A percentile compares a stretch with the other conserved stretches of the same genome.
Evolutionary conservation across 192 early-diverging fungal species (phyloP).

Genomic region (Pecoramyces ruminantium): DNA sequence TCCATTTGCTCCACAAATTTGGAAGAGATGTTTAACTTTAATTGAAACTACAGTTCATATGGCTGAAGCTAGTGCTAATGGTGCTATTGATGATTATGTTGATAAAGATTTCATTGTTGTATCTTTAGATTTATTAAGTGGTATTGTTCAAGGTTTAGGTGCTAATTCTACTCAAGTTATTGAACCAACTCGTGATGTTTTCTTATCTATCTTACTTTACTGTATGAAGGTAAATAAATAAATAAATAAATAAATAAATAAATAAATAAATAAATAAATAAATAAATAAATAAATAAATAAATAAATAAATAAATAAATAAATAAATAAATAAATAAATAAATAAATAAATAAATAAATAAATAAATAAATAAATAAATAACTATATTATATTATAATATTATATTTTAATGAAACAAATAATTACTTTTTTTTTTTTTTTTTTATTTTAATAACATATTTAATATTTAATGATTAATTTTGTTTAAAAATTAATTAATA

Average conservation of each 20-base stretch:
- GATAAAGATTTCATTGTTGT: constrained; percentile 97
- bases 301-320: too few relatives aligned
- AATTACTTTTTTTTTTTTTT: too few relatives aligned
- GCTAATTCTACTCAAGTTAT: constrained; percentile 17
- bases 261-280: too few relatives aligned
- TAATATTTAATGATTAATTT: neutral
- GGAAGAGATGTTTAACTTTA: constrained; percentile 75
- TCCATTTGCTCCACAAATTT: constrained; percentile 70
- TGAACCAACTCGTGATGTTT: neutral
- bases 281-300: too few relatives aligned
- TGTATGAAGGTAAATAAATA: neutral
- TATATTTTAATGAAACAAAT: too few relatives aligned
- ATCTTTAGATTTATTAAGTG: constrained; percentile 83
- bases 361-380: too few relatives aligned
- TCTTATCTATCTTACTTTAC: neutral
- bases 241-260: too few relatives aligned
- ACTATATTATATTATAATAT: too few relatives aligned
- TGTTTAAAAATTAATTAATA: too few relatives aligned
- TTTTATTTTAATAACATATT: neutral
- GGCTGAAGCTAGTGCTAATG: neutral
- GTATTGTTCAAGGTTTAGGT: constrained; percentile 81
- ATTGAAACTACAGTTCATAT: constrained; percentile 52
- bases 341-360: too few relatives aligned
- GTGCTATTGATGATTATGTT: neutral
- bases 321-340: too few relatives aligned